A percentile compares a stretch with the other conserved stretches of the same genome.
phyloP scores from a whole-genome alignment of 768 basidiomycete genomes.

The Pleurotus sapidus region DNA sequence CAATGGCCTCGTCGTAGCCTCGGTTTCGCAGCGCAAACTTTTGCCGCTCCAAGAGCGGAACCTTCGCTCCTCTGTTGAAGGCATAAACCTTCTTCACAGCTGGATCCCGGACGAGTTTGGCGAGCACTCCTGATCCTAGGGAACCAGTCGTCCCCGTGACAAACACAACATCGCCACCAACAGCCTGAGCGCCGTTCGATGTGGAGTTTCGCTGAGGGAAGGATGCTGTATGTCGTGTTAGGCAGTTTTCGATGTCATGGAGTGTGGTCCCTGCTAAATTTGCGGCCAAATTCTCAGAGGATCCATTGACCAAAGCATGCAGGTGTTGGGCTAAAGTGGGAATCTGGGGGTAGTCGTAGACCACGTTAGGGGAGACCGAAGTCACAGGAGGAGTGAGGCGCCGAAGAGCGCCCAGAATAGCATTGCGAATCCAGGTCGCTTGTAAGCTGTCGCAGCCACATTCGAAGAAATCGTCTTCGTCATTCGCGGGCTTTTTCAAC shows the following conservation, averaged over 20 bases:
- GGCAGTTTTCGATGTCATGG: neutral
- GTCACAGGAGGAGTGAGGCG: constrained; percentile 9
- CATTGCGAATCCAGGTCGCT: constrained; percentile 23
- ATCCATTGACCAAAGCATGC: constrained; percentile 11
- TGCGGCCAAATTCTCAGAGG: constrained; percentile 11
- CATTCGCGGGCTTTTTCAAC: constrained; percentile 17
- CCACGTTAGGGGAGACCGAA: constrained; percentile 15
- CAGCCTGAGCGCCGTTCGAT: neutral
- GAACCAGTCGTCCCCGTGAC: constrained; percentile 28
- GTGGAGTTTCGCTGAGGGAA: neutral
- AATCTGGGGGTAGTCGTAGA: constrained; percentile 8
- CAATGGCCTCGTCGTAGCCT: constrained; percentile 14
- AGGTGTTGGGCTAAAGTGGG: neutral
- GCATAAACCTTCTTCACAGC: constrained; percentile 39
- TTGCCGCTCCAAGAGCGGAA: constrained; percentile 14
- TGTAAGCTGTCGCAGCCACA: constrained; percentile 29
- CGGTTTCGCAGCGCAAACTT: constrained; percentile 11
- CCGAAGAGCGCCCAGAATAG: constrained; percentile 14
- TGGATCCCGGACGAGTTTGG: constrained; percentile 20
- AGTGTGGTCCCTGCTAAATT: neutral
- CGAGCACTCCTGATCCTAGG: constrained; percentile 21
- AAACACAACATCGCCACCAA: neutral
- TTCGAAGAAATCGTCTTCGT: constrained; percentile 27
- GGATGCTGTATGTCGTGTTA: neutral
- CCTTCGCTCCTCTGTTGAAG: constrained; percentile 19